Evolutionary conservation across 495 filamentous ascomycete species (phyloP), one percentile per base, ranked within the genome.

Genomic region (Aspergillus hancockii): DNA sequence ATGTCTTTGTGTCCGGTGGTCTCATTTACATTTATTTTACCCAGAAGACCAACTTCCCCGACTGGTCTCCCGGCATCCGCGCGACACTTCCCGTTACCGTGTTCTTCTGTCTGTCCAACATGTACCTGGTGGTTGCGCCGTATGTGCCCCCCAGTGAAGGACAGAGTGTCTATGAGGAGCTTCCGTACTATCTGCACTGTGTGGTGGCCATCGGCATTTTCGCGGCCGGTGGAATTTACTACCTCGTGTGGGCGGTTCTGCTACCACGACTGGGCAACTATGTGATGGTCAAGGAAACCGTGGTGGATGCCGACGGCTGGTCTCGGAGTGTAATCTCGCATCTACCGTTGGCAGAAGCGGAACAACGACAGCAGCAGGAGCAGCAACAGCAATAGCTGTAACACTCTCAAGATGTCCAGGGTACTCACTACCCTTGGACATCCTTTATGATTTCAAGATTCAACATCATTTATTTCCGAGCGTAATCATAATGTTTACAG

Each of bases 111-210:
- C 60, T 84, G 10, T 77, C 84, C 4, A 80, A 87, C 31, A 46
- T 85, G 2, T 88, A 85, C 67, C 69, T 86, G 46, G 70, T 87
- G 8, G 70, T 85, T 19, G 85, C 85, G 60, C 86, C 86, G 6
- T 90, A 86, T 77, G 83, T 85, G 40, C 85, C 86, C 5, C 86
- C 86, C 0, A 77, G 74, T 12, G 80, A 70, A 0, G 85, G 81
- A 4, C 73, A 79, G n/a, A 83, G 74, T 22, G 85, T 86, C 4
- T 81, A 84, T 55, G 76, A 88, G 2, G 79, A 79, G 34, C 84
- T 89, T 51, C 87, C 84, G 67, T 88, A 88, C 60, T 86, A 82
- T 30, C 82, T 87, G 14, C 86, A 88, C 63, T 81, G 76, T 31
- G 84, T 84, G 13, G 76, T 79, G 4, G 84, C 85, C 0, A 68